Evolutionary conservation across 257 asterid species (phyloP).

Genomic region (Linaria vulgaris): DNA sequence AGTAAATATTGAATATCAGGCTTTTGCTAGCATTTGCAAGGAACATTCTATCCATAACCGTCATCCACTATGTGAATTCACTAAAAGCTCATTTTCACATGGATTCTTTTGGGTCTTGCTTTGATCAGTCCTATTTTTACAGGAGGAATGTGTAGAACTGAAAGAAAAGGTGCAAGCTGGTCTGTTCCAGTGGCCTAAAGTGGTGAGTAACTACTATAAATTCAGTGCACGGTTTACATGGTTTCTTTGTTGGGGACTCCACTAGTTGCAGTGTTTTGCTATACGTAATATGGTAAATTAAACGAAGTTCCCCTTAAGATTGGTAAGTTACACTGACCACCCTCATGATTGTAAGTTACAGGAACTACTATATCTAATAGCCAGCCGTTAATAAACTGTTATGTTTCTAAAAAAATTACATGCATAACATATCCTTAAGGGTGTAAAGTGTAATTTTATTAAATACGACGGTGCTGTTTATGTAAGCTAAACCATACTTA

Average conservation of each 20-base stretch:
- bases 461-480: too few species aligned
- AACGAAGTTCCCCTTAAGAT: too few species aligned
- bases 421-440: too few species aligned
- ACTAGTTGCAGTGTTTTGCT: not conserved
- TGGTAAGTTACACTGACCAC: too few species aligned
- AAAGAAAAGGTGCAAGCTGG: slow-evolving; percentile 53
- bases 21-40: not conserved
- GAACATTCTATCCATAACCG: not conserved
- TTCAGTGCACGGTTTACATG: slow-evolving; percentile 12
- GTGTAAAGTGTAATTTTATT: too few species aligned
- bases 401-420: too few species aligned
- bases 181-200: slow-evolving; percentile 59
- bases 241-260: slow-evolving; percentile 10
- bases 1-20: not conserved
- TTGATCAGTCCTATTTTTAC: slow-evolving; percentile 25
- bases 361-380: too few species aligned
- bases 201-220: slow-evolving; percentile 45
- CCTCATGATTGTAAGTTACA: too few species aligned
- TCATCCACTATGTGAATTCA: not conserved
- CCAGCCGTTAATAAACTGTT: too few species aligned
- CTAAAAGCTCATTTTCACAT: not conserved
- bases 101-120: slow-evolving; percentile 1
- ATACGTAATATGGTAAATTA: not conserved
- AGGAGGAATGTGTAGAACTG: slow-evolving; percentile 78
- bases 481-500: too few species aligned